Percentiles rank a stretch among this genome's conserved stretches.
Conservation (phyloP, 2,329 filamentous ascomycete genomes). For the Monilinia laxa region DNA sequence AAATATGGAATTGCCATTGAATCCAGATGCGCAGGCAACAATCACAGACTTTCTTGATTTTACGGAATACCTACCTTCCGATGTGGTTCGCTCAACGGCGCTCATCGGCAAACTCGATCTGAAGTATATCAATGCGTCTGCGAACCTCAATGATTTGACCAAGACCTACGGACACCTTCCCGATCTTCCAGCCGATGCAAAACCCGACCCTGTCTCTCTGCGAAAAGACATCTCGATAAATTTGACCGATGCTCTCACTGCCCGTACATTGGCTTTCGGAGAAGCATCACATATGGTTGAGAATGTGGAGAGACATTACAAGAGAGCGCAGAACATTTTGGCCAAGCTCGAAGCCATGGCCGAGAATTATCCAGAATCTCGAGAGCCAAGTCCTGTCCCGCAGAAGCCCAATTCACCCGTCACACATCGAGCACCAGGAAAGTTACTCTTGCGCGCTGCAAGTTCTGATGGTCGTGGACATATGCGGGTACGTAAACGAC, state of each 20-base stretch:
- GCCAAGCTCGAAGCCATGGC: conserved; percentile 59
- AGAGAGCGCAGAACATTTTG: conserved; percentile 58
- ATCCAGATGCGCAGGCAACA: conserved; percentile 68
- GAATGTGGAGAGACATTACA: conserved; percentile 62
- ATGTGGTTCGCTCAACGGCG: conserved; percentile 64
- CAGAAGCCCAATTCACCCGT: conserved; percentile 53
- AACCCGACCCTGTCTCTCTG: conserved; percentile 51
- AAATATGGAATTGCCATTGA: conserved; percentile 44
- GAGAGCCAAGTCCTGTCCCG: conserved; percentile 50
- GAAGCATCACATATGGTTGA: conserved; percentile 64
- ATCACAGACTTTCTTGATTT: conserved; percentile 66
- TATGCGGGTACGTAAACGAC: conserved; percentile 34
- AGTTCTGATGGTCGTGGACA: conserved; percentile 39
- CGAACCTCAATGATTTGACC: conserved; percentile 56
- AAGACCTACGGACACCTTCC: conserved; percentile 58
- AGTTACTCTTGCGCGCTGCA: conserved; percentile 48
- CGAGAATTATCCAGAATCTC: conserved; percentile 55
- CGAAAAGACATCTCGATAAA: conserved; percentile 61
- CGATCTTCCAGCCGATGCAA: conserved; percentile 47
- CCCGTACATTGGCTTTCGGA: conserved; percentile 58
- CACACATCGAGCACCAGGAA: conserved; percentile 47
- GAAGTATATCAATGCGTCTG: conserved; percentile 56
- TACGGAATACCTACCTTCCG: conserved; percentile 65
- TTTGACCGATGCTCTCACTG: conserved; percentile 54
- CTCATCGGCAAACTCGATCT: conserved; percentile 64